Base-by-base conservation (phyloP, 106 monocot genomes). In the Acanthochlamys bracteata region DNA sequence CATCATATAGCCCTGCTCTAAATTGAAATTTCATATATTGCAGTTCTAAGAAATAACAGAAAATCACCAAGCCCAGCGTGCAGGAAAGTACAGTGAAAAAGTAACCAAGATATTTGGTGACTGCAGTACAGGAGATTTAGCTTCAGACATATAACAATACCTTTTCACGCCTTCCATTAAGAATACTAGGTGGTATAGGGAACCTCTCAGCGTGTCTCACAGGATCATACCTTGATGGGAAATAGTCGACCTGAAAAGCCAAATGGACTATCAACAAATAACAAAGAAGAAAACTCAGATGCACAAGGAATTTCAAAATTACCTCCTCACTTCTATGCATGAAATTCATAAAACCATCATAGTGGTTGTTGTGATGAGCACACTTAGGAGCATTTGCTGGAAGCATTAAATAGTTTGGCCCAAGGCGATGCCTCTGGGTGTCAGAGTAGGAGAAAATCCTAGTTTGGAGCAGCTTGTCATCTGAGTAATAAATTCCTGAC, bases 301-400 rank as follows among this genome's bases (percentile, higher is more conserved):
- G 10, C 25, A 61, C 21, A 33, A 20, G 39, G n/a, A 21, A 43
- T 12, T 49, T 20, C 11, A 21, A 20, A 57, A 17, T 16, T 61
- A 88, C 89, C 89, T 89, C 89, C 68, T 89, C 89, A 60, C 85
- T 82, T 53, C 89, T 73, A 49, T 89, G 89, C 84, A 82, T 79
- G 71, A 89, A 82, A 46, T 89, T 89, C 89, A 89, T 89, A 57
- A 72, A 76, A 4, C 89, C 89, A 20, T 89, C 89, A 61, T 85
- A 66, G 57, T 89, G 89, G 60, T 89, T 85, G 76, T 89, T 85
- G 71, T 85, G 89, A 59, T 89, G 79, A 23, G 89, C 76, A 72
- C 71, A 79, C 33, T 85, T 89, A 42, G 89, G 89, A 24, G 89
- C 84, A 71, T 89, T 89, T 4, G 76, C 76, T 0, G 85, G 89